Evolutionary conservation across 495 filamentous ascomycete species (phyloP).

Genomic region (Barbatosphaeria neglecta): DNA sequence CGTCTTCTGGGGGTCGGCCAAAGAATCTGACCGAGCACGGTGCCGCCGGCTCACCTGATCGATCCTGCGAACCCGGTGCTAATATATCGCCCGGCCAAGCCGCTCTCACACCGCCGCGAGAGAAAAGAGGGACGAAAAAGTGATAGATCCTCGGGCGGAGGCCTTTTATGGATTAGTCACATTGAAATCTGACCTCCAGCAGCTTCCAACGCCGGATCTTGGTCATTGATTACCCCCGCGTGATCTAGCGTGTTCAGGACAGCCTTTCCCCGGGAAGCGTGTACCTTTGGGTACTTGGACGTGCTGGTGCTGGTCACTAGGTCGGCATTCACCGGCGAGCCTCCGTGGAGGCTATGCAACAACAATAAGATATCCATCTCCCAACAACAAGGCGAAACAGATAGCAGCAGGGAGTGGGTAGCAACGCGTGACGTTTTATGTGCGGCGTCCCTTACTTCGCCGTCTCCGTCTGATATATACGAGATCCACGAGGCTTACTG

Average conservation of each 20-base stretch:
- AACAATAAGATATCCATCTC: too few species aligned
- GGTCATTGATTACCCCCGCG: too few species aligned
- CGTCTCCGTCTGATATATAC: background rate
- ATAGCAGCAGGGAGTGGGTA: background rate
- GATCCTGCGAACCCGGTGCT: background rate
- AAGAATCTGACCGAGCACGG: background rate
- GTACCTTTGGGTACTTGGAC: too few species aligned
- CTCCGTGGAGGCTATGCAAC: background rate
- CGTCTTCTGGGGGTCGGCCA: background rate
- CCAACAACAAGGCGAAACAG: too few species aligned
- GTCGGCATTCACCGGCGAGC: too few species aligned
- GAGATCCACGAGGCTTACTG: too few species aligned
- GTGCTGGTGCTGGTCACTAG: too few species aligned
- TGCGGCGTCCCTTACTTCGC: background rate
- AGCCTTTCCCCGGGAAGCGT: too few species aligned
- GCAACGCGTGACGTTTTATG: background rate
- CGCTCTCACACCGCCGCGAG: background rate
- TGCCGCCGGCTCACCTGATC: background rate
- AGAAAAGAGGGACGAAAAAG: background rate
- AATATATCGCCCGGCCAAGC: background rate
- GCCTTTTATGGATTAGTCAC: background rate
- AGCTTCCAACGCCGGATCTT: too few species aligned
- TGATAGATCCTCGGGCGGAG: background rate
- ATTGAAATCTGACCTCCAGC: background rate
- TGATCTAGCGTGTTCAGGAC: too few species aligned